Conservation (phyloP, 306 rosid genomes). For the Sesbania bispinosa region DNA sequence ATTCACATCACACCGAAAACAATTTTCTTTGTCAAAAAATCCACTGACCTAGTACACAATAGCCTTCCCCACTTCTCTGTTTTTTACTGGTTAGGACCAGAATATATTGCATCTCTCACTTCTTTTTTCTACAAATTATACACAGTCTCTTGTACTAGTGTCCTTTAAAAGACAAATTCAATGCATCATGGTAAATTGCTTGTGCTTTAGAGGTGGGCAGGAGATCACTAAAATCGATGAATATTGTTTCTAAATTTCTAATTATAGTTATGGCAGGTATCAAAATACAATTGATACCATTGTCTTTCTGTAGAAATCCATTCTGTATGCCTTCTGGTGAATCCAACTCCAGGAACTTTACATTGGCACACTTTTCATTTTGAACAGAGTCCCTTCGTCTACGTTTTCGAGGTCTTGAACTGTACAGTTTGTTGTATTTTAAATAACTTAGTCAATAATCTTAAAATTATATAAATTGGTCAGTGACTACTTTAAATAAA, state of each 20-base stretch:
- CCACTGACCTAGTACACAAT: too few relatives aligned
- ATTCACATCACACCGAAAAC: not conserved
- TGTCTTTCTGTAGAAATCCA: slow-evolving; percentile 47
- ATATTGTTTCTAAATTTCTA: not conserved
- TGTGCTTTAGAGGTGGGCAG: not conserved
- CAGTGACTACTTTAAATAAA: slow-evolving; percentile 39
- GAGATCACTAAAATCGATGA: not conserved
- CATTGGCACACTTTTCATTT: slow-evolving; percentile 47
- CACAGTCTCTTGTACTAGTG: not conserved
- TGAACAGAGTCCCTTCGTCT: slow-evolving; percentile 38
- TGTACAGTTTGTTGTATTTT: slow-evolving; percentile 39
- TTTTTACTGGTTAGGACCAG: not conserved
- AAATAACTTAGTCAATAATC: slow-evolving; percentile 23
- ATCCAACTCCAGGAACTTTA: slow-evolving; percentile 84
- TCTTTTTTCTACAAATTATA: not conserved
- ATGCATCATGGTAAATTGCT: not conserved
- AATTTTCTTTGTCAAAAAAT: not conserved
- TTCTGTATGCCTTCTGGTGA: slow-evolving; percentile 56
- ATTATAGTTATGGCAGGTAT: not conserved
- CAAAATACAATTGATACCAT: slow-evolving; percentile 45
- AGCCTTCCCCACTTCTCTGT: not conserved
- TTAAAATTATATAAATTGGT: slow-evolving; percentile 23
- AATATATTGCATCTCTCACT: not conserved
- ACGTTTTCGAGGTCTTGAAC: slow-evolving; percentile 63
- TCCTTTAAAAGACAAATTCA: not conserved